Evolutionary conservation across 2,329 filamentous ascomycete genomes (phyloP), one percentile per base, ranked within the genome.

Genomic region (Diaporthe citriasiana): DNA sequence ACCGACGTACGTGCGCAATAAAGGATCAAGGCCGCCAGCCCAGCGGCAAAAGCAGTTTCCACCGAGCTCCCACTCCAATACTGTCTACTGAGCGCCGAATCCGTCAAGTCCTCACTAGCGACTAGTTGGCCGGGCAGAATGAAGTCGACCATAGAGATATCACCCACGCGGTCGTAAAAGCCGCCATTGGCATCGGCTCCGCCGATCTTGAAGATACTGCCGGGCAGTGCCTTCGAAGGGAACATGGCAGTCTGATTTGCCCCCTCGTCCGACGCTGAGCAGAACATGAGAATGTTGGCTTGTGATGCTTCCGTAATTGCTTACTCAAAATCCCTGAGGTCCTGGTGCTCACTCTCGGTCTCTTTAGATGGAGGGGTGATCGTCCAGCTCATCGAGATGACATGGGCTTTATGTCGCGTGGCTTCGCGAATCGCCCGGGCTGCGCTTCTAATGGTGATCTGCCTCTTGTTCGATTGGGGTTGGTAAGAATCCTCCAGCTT

Each of bases 331-430:
- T 76, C 73, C n/a, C 55, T 71, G 17, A 78, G 76, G 25, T 76
- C 74, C 25, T 8, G 60, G 60, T 1, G 78, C 78, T 30, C 55
- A 73, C 0, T 27, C 50, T 38, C 56, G 15, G 10, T 73, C 42
- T n/a, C 73, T 70, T 38, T 35, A 59, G 47, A 19, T 17, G 25
- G 50, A 7, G n/a, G 50, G 6, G 50, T 53, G 50, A 84, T 80
- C 1, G 81, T 83, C 82, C 82, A 84, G 1, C 80, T 82, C 80
- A 84, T 83, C 60, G 80, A 83, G 59, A 84, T 84, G 50, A 83
- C 81, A 51, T 83, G 76, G 0, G 83, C 82, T 9, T 78, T 74
- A 38, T 79, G 77, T 22, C 75, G 69, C 1, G 81, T 75, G 82
- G 82, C 82, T 33, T 77, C 80, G 27, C 72, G 70, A 10, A 84